Base-by-base conservation (phyloP, 352 stramenopile species). In the Pythium folliculosum region DNA sequence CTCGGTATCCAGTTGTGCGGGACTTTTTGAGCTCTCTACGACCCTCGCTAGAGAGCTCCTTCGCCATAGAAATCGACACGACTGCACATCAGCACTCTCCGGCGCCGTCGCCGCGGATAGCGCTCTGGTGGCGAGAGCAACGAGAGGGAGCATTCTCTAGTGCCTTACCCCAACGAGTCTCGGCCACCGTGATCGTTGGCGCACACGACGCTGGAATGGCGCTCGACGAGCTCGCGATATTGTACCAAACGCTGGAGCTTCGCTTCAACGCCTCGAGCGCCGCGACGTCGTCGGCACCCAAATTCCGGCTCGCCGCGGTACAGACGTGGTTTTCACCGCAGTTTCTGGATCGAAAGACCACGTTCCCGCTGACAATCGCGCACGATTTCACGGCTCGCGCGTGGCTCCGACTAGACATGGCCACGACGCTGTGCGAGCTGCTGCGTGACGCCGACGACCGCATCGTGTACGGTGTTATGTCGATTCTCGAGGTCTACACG, bases 211-310 rank as follows among this genome's bases (percentile, higher is more conserved):
- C 23, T 17, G 17, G 50, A 16, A 44, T 63, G 19, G 38, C 32
- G 6, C 3, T 70, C 14, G 55, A 49, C 48, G 10, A 70, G 72
- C 45, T 80, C 19, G n/a, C 51, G 6, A 17, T 80, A 5, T 12
- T 80, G 22, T 73, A 77, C 44, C 65, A 76, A 25, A 73, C 68
- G 5, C 68, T 82, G 22, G 78, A 84, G n/a, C 72, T 82, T 14
- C 67, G 73, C 22, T 86, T 86, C 45, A 82, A 81, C 56, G 54
- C 80, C 25, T 72, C 68, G 0, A 68, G 68, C 23, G 76, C 67
- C 3, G 68, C 78, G 22, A 74, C 71, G 1, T 63, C 75, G 22
- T 51, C 68, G 16, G 65, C 78, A 5, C 62, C 74, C 1, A 86
- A 82, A 55, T 82, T 78, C 51, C 78, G 78, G 13, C 56, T 80